phyloP scores from a whole-genome alignment of 2,329 filamentous ascomycete species.

The Ascochyta viciae-villosae region DNA sequence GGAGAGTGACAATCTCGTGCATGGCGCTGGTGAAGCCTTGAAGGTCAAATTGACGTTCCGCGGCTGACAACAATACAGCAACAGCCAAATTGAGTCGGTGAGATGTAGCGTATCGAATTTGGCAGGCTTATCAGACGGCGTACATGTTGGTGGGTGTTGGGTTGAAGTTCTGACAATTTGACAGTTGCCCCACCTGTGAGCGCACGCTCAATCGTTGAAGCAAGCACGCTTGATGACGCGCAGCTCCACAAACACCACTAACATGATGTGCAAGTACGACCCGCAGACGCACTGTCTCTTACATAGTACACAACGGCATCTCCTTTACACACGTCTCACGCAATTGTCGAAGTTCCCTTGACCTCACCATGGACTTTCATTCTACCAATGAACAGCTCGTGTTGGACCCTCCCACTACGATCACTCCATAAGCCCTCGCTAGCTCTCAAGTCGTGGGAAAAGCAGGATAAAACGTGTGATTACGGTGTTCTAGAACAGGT shows the following conservation, averaged over 20 bases:
- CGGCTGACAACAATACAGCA: not conserved
- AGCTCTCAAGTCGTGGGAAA: too few relatives aligned
- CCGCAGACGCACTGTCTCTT: not conserved
- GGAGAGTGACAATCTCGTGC: constrained; percentile 94
- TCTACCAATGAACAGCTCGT: not conserved
- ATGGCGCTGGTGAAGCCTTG: constrained; percentile 56
- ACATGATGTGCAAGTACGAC: not conserved
- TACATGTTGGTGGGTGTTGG: not conserved
- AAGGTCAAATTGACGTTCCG: not conserved
- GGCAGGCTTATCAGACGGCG: not conserved
- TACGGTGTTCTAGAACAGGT: too few relatives aligned
- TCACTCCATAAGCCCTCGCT: not conserved
- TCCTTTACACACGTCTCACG: not conserved
- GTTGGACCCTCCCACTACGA: not conserved
- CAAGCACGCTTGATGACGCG: constrained; percentile 12
- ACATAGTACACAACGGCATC: not conserved
- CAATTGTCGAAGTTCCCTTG: not conserved
- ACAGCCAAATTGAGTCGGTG: not conserved
- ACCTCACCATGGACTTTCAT: not conserved
- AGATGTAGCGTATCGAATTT: not conserved
- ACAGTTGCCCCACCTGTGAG: constrained; percentile 13
- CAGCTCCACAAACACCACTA: constrained; percentile 1
- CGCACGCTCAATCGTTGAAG: constrained; percentile 2
- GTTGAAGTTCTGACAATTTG: constrained; percentile 14
- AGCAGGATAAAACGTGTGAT: too few relatives aligned